Conservation (phyloP, 2,329 filamentous ascomycete genomes). For the Elsinoe australis region DNA sequence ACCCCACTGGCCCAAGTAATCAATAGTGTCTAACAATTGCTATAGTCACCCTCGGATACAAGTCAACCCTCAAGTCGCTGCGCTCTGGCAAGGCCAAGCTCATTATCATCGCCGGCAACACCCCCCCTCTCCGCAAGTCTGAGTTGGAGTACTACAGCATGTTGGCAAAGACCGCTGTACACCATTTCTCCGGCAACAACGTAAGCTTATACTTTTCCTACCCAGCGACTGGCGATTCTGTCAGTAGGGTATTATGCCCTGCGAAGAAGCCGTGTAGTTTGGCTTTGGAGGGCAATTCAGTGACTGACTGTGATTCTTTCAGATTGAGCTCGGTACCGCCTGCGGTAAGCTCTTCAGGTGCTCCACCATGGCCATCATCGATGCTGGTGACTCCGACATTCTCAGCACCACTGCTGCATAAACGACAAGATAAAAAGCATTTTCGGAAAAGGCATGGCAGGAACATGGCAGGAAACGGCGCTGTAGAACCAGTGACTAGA, state of each 20-base stretch:
- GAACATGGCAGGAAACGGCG: constrained; percentile 1
- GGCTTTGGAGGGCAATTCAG: constrained; percentile 79
- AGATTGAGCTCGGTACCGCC: constrained; percentile 97
- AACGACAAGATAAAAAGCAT: constrained; percentile 14
- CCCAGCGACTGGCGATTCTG: constrained; percentile 17
- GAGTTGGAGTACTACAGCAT: constrained; percentile 78
- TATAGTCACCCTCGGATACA: constrained; percentile 80
- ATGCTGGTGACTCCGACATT: constrained; percentile 96
- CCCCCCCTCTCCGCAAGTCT: constrained; percentile 92
- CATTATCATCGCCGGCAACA: constrained; percentile 92
- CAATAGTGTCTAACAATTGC: constrained; percentile 28
- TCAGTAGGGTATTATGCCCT: constrained; percentile 32
- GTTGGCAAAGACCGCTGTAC: constrained; percentile 87
- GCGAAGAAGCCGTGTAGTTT: constrained; percentile 28
- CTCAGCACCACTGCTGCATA: constrained; percentile 60
- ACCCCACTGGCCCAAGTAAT: neutral
- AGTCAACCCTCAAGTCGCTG: constrained; percentile 81
- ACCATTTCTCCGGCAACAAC: constrained; percentile 98
- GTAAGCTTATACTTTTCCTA: constrained; percentile 54
- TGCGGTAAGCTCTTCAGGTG: constrained; percentile 99
- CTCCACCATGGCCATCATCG: constrained; percentile 93
- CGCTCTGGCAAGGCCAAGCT: constrained; percentile 97
- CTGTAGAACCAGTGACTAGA: constrained; percentile 6
- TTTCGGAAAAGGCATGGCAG: constrained; percentile 1
- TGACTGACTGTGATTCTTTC: constrained; percentile 44